Percentiles rank a stretch among this genome's conserved stretches.
Evolutionary conservation across 495 filamentous ascomycete genomes (phyloP).

Genomic region (Hypoxylon crocopeplum): DNA sequence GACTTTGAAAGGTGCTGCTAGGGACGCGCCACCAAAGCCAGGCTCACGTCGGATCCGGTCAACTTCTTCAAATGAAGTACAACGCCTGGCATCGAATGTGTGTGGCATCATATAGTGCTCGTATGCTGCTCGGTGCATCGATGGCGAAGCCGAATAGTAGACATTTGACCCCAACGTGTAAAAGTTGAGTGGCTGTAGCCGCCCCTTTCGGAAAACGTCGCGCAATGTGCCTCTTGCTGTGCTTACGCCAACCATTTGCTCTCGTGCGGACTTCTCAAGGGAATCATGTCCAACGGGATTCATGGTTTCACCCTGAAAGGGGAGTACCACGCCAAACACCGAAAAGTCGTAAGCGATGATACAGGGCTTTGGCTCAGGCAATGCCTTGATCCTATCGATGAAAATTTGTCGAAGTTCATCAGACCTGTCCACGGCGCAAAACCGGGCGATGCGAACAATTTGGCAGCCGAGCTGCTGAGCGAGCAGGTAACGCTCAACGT

Average conservation of each 20-base stretch:
- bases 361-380: constrained; percentile 62
- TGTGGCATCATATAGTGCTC: constrained; percentile 75
- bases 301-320: constrained; percentile 71
- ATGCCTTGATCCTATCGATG: constrained; percentile 51
- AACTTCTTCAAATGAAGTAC: constrained; percentile 67
- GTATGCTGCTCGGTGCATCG: constrained; percentile 81
- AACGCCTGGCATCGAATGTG: constrained; percentile 69
- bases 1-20: constrained; percentile 79
- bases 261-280: constrained; percentile 57
- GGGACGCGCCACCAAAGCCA: constrained; percentile 74
- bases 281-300: constrained; percentile 73
- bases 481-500: constrained; percentile 60
- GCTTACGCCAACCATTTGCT: constrained; percentile 51
- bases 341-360: constrained; percentile 79
- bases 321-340: constrained; percentile 68
- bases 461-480: constrained; percentile 72
- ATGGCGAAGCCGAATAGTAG: constrained; percentile 76
- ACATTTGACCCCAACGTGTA: constrained; percentile 78
- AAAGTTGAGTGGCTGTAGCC: constrained; percentile 72
- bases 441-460: constrained; percentile 70
- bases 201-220: constrained; percentile 61
- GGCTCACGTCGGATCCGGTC: constrained; percentile 67
- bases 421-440: constrained; percentile 64
- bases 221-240: constrained; percentile 58
- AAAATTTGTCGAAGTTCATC: constrained; percentile 66